A percentile compares a stretch with the other conserved stretches of the same genome.
Conservation (phyloP, 2,329 filamentous ascomycete genomes). For the Arthroderma uncinatum region DNA sequence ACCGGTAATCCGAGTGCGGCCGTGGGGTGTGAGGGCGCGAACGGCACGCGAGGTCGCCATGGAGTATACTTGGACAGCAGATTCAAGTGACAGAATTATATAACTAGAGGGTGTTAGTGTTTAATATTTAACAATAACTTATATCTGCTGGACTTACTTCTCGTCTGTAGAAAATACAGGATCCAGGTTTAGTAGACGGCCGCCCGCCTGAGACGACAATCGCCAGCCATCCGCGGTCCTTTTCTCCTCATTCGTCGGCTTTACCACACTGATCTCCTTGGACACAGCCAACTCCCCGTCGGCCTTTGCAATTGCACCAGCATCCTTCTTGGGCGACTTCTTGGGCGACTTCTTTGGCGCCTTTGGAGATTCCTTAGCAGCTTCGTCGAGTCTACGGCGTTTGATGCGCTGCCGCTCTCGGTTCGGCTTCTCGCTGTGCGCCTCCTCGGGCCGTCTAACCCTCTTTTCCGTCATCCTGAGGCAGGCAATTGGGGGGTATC, state of each 20-base stretch:
- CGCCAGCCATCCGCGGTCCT: conserved; percentile 7
- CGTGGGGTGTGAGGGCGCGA: conserved; percentile 53
- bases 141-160: conserved; percentile 29
- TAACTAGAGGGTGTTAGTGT: conserved; percentile 39
- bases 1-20: conserved; percentile 38
- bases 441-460: conserved; percentile 9
- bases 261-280: background rate
- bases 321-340: background rate
- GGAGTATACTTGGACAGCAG: conserved; percentile 69
- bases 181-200: conserved; percentile 46
- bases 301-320: background rate
- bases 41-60: conserved; percentile 69
- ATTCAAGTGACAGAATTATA: conserved; percentile 63
- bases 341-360: background rate
- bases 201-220: conserved; percentile 28
- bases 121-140: background rate
- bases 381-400: conserved; percentile 5
- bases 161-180: conserved; percentile 49
- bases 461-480: conserved; percentile 12
- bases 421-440: conserved; percentile 6
- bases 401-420: conserved; percentile 11
- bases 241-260: background rate
- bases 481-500: background rate
- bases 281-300: background rate
- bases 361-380: background rate